Evolutionary conservation across 1,139 yeast species (phyloP), one percentile per base, ranked within the genome.

Genomic region (Yamadazyma dushanensis): DNA sequence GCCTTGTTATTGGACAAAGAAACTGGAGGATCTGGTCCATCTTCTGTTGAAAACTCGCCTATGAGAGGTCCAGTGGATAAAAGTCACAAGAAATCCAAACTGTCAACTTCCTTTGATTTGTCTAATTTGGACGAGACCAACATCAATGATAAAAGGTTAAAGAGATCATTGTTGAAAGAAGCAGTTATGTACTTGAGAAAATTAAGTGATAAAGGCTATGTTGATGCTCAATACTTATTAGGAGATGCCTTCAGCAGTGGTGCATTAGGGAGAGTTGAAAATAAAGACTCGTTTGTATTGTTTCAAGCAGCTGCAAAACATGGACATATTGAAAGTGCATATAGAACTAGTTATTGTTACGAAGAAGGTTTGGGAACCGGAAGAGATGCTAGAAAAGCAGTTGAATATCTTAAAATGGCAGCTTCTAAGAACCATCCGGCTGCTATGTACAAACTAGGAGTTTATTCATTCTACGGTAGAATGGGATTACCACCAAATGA

Each of bases 321-420:
- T 48, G 95, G 92, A 16, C 97, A 92, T 54, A 73, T 84, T 8
- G 97, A 92, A 57, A 80, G 94, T 36, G 90, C 96, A 0, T 92
- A 85, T 59, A 76, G 97, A 51, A 85, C 96, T 0, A 88, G 97
- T 1, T 76, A 85, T 42, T 90, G 97, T 59, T 85, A 82, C 49
- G 96, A 90, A 60, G 95, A 88, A 62, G 97, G 97, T 5, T 69
- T 90, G 61, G 98, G 98, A 5, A 85, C 94, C 5, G 81, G 89
- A 13, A 76, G 95, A 51, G 97, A 92, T 58, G 80, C 95, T 1
- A 74, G 95, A 39, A 83, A 88, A 51, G 92, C 95, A 1, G 66
- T 88, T 9, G 95, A 87, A 47, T 89, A 83, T 57, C 66, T 88
- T 43, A 83, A 86, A 54, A 83, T 83, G 59, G 96, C 97, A 0